Evolutionary conservation across 2,329 filamentous ascomycete genomes (phyloP).

Genomic region (Monosporascus sp.): DNA sequence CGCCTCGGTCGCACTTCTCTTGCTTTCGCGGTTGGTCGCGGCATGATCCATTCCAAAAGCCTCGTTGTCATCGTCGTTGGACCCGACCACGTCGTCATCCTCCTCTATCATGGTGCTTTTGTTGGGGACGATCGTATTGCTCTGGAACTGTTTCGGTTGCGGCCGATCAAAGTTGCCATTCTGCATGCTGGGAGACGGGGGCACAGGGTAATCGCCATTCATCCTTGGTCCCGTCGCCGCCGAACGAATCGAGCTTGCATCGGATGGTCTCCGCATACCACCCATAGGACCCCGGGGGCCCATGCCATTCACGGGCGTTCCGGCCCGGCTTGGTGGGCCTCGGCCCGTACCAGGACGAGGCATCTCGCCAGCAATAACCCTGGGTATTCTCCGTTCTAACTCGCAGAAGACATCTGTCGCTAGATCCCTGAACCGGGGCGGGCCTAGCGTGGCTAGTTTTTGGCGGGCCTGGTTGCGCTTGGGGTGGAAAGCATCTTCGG

Average conservation of each 20-base stretch:
- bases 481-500: conserved; percentile 87
- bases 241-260: conserved; percentile 55
- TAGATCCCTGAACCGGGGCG: conserved; percentile 81
- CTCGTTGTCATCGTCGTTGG: conserved; percentile 54
- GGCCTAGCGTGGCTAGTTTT: conserved; percentile 83
- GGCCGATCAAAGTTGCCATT: conserved; percentile 68
- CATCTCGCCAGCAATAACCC: conserved; percentile 66
- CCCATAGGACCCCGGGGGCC: conserved; percentile 46
- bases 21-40: conserved; percentile 28
- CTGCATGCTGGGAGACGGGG: conserved; percentile 52
- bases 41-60: conserved; percentile 54
- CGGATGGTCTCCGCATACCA: conserved; percentile 52
- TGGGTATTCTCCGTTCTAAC: conserved; percentile 81
- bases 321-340: conserved; percentile 52
- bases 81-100: conserved; percentile 66
- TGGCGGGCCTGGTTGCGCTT: conserved; percentile 98
- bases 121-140: conserved; percentile 93
- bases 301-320: conserved; percentile 57
- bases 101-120: conserved; percentile 98
- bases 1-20: conserved; percentile 23
- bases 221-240: conserved; percentile 24
- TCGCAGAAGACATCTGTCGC: conserved; percentile 96
- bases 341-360: conserved; percentile 56
- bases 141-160: conserved; percentile 83
- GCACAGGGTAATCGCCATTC: conserved; percentile 45